Evolutionary conservation across 1,139 yeast genomes (phyloP), one percentile per base, ranked within the genome.

Genomic region (Suhomyces choctaworum): DNA sequence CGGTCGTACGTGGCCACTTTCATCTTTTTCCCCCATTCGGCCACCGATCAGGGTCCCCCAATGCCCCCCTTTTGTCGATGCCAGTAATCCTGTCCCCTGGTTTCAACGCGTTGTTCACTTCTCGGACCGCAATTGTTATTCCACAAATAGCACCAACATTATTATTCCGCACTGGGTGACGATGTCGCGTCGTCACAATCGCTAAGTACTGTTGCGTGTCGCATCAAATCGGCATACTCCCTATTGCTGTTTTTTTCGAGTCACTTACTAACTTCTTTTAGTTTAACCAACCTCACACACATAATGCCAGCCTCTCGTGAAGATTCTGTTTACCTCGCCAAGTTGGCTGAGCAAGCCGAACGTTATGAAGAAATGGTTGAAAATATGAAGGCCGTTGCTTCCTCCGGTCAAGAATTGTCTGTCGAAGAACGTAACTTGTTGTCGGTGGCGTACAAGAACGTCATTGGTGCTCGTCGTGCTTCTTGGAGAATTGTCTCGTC

Each of bases 281-380:
- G 39, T 31, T 36, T 36, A 31, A 31, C 20, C 20, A 17, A 17
- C 20, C 20, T 12, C 30, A 31, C 36, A 32, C 24, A 29, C 13
- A 32, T 19, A 64, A 83, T 84, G 92, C 76, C 94, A 54, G 73
- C 83, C 64, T 77, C 90, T 60, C 96, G 97, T 76, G 98, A 92
- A 81, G 96, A 90, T 76, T 87, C 96, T 56, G 97, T 92, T 58
- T 92, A 90, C 71, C 84, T 92, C 66, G 97, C 98, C 69, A 92
- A 92, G 71, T 86, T 92, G 69, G 97, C 97, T 58, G 98, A 92
- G 74, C 97, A 92, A 76, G 97, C 98, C 58, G 98, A 92, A 76
- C 95, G 98, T 71, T 92, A 92, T 66, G 98, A 92, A 73, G 98
- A 94, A 73, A 90, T 89, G 97, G 97, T 92, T 55, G 96, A 89